Percentiles rank a stretch among this genome's conserved stretches.
Evolutionary conservation across 129 eudicot species (phyloP).

Genomic region (Heracleum sosnowskyi): DNA sequence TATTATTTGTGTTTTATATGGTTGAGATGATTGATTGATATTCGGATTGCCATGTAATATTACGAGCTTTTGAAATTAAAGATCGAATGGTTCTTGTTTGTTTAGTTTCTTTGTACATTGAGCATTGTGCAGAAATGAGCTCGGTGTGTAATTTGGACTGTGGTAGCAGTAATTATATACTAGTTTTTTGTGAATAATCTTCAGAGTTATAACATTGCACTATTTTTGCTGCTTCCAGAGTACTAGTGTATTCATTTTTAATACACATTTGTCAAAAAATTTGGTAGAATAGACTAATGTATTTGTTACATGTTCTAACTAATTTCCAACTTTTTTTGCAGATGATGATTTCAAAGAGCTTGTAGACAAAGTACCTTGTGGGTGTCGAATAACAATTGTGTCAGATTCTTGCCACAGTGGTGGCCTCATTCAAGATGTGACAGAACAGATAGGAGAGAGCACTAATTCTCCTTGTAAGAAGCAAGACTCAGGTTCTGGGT

Average conservation of each 20-base stretch:
- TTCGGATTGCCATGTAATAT: too few relatives aligned
- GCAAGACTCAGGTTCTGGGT: conserved; percentile 40
- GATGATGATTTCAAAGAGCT: conserved; percentile 92
- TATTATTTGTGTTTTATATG: too few relatives aligned
- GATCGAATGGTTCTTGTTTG: neutral
- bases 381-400: conserved; percentile 76
- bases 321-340: conserved; percentile 10
- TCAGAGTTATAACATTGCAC: too few relatives aligned
- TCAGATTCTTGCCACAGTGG: conserved; percentile 99
- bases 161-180: too few relatives aligned
- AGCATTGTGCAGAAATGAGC: neutral
- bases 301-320: too few relatives aligned
- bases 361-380: conserved; percentile 77
- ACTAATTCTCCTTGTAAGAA: conserved; percentile 17
- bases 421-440: conserved; percentile 78
- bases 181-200: too few relatives aligned
- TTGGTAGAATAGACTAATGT: too few relatives aligned
- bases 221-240: too few relatives aligned
- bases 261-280: too few relatives aligned
- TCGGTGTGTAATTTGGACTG: too few relatives aligned
- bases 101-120: too few relatives aligned
- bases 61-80: neutral
- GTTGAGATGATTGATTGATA: neutral
- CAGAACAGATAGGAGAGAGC: conserved; percentile 78
- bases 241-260: too few relatives aligned